A percentile compares a stretch with the other conserved stretches of the same genome.
Evolutionary conservation across 192 early-diverging fungal genomes (phyloP).

Genomic region (Coemansia sp.): DNA sequence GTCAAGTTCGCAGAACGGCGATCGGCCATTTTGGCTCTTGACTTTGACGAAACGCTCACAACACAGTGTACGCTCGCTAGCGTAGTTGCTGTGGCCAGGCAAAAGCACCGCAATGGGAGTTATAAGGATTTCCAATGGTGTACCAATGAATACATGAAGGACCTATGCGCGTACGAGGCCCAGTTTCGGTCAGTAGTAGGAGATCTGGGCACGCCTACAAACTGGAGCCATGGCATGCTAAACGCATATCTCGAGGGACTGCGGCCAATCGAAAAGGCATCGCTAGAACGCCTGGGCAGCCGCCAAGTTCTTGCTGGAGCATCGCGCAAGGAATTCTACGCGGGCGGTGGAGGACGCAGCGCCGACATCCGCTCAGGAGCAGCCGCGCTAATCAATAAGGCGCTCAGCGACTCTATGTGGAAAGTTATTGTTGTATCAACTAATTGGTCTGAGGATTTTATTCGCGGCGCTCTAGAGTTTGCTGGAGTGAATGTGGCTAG

Average conservation of each 20-base stretch:
- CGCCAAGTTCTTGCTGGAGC: conserved; percentile 24
- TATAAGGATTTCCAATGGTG: conserved; percentile 16
- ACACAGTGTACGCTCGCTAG: conserved; percentile 25
- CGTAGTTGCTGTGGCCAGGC: conserved; percentile 17
- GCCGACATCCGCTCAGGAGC: conserved; percentile 25
- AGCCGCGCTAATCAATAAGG: conserved; percentile 15
- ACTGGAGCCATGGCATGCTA: conserved; percentile 3
- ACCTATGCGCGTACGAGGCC: conserved; percentile 10
- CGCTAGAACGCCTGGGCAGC: conserved; percentile 21
- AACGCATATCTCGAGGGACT: conserved; percentile 31
- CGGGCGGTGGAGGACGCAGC: conserved; percentile 16
- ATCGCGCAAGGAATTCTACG: conserved; percentile 13
- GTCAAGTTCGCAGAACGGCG: neutral
- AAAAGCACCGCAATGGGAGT: neutral
- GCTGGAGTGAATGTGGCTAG: conserved; percentile 15
- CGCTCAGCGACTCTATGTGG: conserved; percentile 8
- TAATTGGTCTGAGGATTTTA: conserved; percentile 55
- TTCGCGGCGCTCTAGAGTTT: conserved; percentile 37
- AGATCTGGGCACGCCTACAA: neutral
- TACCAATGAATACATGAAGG: conserved; percentile 26
- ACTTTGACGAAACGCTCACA: conserved; percentile 55
- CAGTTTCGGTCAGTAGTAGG: conserved; percentile 8
- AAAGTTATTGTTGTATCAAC: conserved; percentile 36
- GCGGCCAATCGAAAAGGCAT: conserved; percentile 30
- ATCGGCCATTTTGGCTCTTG: conserved; percentile 22